Evolutionary conservation across 1,284 basidiomycete genomes (phyloP).

Genomic region (Veloporphyrellus conicus): DNA sequence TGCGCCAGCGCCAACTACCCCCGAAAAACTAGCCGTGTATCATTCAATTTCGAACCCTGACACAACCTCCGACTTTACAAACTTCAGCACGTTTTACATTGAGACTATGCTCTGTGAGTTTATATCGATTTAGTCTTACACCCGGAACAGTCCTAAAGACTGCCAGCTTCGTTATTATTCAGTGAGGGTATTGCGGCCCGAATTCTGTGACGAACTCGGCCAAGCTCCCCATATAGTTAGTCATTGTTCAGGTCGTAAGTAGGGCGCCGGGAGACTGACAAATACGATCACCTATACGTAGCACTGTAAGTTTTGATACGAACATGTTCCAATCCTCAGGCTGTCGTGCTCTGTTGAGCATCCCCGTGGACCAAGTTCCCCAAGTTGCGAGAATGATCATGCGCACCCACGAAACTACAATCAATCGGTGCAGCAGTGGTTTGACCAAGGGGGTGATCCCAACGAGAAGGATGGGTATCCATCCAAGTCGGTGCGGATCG

Average conservation of each 20-base stretch:
- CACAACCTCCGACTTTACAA: neutral
- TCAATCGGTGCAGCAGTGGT: too few species aligned
- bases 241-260: neutral
- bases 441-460: neutral
- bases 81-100: neutral
- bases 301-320: neutral
- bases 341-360: too few species aligned
- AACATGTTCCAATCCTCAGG: neutral
- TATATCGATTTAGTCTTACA: neutral
- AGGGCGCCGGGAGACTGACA: neutral
- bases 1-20: too few species aligned
- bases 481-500: too few species aligned
- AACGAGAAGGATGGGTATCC: conserved; percentile 3
- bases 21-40: too few species aligned
- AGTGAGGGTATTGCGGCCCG: too few species aligned
- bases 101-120: neutral
- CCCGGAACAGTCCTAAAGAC: neutral
- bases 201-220: too few species aligned
- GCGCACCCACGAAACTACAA: too few species aligned
- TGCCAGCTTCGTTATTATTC: neutral
- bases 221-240: neutral
- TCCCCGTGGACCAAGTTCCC: too few species aligned
- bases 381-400: neutral
- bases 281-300: neutral
- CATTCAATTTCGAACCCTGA: neutral